Evolutionary conservation across 2,329 filamentous ascomycete genomes (phyloP).

Genomic region (Elsinoe necatrix): DNA sequence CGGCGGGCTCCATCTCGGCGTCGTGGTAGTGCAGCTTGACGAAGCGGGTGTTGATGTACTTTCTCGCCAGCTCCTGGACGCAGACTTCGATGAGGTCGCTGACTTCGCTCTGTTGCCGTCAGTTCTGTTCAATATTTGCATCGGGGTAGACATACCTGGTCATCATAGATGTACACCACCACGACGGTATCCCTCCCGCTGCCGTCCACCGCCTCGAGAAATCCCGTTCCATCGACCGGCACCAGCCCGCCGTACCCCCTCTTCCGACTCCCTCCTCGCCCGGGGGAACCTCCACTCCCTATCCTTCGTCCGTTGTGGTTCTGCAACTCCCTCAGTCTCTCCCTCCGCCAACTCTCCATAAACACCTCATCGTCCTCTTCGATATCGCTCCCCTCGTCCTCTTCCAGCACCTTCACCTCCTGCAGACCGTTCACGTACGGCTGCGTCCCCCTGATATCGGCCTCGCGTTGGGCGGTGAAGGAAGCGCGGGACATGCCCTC

Average conservation of each 20-base stretch:
- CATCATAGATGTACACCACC: conserved; percentile 88
- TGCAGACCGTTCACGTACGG: conserved; percentile 11
- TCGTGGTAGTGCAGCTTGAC: conserved; percentile 86
- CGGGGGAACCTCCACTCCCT: neutral
- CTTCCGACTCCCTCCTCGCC: conserved; percentile 16
- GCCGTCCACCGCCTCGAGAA: conserved; percentile 93
- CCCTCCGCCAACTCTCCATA: conserved; percentile 76
- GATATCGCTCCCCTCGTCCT: conserved; percentile 49
- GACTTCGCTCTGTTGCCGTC: conserved; percentile 54
- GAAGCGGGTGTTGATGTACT: conserved; percentile 68
- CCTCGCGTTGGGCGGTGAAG: conserved; percentile 6
- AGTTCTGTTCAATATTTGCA: conserved; percentile 15
- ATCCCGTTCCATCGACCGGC: conserved; percentile 80
- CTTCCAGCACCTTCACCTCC: conserved; percentile 24
- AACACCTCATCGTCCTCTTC: conserved; percentile 71
- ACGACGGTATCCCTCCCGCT: conserved; percentile 72
- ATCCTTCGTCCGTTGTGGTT: conserved; percentile 11
- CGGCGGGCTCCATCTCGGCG: conserved; percentile 86
- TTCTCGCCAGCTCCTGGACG: conserved; percentile 63
- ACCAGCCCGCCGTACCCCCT: conserved; percentile 71
- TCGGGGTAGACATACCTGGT: conserved; percentile 53
- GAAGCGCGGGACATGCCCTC: neutral
- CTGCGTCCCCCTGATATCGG: conserved; percentile 2
- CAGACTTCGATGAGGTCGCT: conserved; percentile 72
- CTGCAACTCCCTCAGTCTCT: conserved; percentile 65